Conservation (phyloP, 495 filamentous ascomycete species). For the Trichoderma reesei region DNA sequence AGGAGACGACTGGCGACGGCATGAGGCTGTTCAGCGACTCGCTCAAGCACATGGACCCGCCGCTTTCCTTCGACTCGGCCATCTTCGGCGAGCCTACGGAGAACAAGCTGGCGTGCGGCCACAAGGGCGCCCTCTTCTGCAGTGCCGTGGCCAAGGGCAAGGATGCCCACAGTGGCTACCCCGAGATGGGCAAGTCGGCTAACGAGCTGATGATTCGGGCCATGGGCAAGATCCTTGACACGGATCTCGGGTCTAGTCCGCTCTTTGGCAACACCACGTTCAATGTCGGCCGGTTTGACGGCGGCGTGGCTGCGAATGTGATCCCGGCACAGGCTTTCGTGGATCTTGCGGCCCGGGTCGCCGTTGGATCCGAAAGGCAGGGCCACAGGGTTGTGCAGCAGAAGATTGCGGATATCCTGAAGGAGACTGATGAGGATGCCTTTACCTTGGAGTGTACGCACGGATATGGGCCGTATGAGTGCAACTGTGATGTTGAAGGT, state of each 20-base stretch:
- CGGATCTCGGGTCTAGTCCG: conserved; percentile 61
- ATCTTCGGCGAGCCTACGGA: conserved; percentile 94
- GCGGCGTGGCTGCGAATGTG: conserved; percentile 83
- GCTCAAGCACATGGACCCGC: conserved; percentile 37
- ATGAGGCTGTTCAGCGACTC: conserved; percentile 59
- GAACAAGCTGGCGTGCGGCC: conserved; percentile 71
- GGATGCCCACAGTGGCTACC: conserved; percentile 84
- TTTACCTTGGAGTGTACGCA: conserved; percentile 49
- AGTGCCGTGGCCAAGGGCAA: conserved; percentile 57
- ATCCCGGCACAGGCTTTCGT: conserved; percentile 66
- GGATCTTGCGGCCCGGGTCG: conserved; percentile 59
- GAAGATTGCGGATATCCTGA: conserved; percentile 50
- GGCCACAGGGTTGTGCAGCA: conserved; percentile 41
- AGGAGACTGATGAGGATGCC: conserved; percentile 41
- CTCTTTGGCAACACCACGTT: conserved; percentile 80
- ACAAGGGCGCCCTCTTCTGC: conserved; percentile 72
- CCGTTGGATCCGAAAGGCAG: conserved; percentile 52
- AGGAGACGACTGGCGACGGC: conserved; percentile 74
- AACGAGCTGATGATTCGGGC: conserved; percentile 64
- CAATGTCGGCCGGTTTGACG: conserved; percentile 69
- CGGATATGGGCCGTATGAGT: conserved; percentile 65
- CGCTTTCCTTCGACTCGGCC: conserved; percentile 37
- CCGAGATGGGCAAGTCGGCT: conserved; percentile 71
- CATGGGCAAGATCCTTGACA: conserved; percentile 48
- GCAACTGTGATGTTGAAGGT: conserved; percentile 71